These are phyloP conservation scores for Hirschioporus abietinus DNA, from an alignment of 768 basidiomycete genomes.

Conservation along the genomic window DNA sequence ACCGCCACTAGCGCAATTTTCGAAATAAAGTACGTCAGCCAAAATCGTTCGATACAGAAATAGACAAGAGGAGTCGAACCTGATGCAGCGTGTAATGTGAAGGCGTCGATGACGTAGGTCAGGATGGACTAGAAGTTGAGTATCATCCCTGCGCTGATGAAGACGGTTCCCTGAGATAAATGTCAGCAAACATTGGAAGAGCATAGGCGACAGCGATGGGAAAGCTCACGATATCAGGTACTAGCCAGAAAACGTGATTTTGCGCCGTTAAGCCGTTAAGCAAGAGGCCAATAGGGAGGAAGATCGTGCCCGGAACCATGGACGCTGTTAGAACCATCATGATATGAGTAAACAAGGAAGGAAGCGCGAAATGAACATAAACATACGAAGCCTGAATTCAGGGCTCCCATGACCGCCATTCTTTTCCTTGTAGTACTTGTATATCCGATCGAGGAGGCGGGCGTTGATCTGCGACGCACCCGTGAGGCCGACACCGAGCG, in stretches of 20 bases:
- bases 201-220: neutral
- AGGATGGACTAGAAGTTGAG: slow-evolving; percentile 23
- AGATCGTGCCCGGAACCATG: slow-evolving; percentile 13
- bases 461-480: slow-evolving; percentile 17
- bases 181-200: neutral
- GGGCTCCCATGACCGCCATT: slow-evolving; percentile 21
- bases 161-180: slow-evolving; percentile 10
- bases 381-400: slow-evolving; percentile 19
- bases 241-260: slow-evolving; percentile 28
- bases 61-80: neutral
- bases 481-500: slow-evolving; percentile 26
- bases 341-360: slow-evolving; percentile 10
- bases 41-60: neutral
- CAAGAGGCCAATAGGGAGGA: slow-evolving; percentile 30
- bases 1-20: slow-evolving; percentile 31
- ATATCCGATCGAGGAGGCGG: slow-evolving; percentile 18
- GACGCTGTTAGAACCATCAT: slow-evolving; percentile 19
- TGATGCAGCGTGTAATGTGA: slow-evolving; percentile 14
- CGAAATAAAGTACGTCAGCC: neutral
- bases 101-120: slow-evolving; percentile 24
- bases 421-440: slow-evolving; percentile 16
- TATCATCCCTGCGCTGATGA: slow-evolving; percentile 18
- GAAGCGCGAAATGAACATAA: too few relatives aligned
- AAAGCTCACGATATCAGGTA: slow-evolving; percentile 20
- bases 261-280: slow-evolving; percentile 33